Conservation (phyloP, 805 yeast genomes). For the Yarrowia porcina region DNA sequence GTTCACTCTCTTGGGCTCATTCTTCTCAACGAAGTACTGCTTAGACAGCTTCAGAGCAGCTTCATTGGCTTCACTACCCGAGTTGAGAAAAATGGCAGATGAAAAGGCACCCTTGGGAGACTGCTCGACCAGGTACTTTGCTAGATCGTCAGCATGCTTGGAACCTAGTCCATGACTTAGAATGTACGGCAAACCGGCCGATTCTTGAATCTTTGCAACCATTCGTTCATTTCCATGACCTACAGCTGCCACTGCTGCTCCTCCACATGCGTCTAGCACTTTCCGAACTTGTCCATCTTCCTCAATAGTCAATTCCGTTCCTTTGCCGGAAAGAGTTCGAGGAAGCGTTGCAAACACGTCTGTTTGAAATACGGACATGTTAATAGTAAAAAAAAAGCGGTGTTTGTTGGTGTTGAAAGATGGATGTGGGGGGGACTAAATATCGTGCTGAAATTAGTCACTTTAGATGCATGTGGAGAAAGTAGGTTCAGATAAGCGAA, state of each 20-base stretch:
- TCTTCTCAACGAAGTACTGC: slow-evolving; percentile 47
- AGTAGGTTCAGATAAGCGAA: neutral
- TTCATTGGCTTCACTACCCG: slow-evolving; percentile 61
- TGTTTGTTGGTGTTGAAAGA: neutral
- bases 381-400: too few species aligned
- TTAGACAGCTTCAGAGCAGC: slow-evolving; percentile 56
- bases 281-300: neutral
- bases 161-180: neutral
- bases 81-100: neutral
- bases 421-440: neutral
- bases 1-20: slow-evolving; percentile 43
- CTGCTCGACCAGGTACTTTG: neutral
- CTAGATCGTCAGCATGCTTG: neutral
- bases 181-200: slow-evolving; percentile 4
- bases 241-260: slow-evolving; percentile 13
- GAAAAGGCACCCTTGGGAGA: neutral
- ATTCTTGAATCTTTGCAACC: neutral
- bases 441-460: neutral
- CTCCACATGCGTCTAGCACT: slow-evolving; percentile 10
- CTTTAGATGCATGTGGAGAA: neutral
- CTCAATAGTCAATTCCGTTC: neutral
- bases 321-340: neutral
- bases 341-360: neutral
- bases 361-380: slow-evolving; percentile 15
- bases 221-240: slow-evolving; percentile 1